Percentiles rank a stretch among this genome's conserved stretches.
Conservation (phyloP, 176 grass and related monocot genomes). For the Eleusine indica region DNA sequence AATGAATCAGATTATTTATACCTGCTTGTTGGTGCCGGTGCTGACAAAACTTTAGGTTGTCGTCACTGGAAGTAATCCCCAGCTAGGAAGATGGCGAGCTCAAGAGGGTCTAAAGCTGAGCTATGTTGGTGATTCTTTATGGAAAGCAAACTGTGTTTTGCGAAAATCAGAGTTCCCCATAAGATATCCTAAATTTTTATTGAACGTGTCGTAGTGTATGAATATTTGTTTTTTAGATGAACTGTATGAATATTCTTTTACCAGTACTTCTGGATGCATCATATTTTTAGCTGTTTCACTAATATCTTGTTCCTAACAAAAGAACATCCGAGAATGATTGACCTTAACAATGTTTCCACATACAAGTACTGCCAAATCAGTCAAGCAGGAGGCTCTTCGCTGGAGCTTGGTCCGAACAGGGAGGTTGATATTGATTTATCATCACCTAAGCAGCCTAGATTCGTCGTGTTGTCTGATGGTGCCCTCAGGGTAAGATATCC, state of each 20-base stretch:
- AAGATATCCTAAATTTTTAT: conserved; percentile 83
- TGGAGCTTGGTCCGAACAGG: conserved; percentile 88
- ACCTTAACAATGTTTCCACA: conserved; percentile 76
- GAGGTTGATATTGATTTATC: conserved; percentile 71
- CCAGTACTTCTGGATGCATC: conserved; percentile 16
- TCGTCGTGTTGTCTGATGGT: conserved; percentile 78
- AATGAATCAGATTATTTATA: conserved; percentile 1
- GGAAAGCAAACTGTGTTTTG: conserved; percentile 80
- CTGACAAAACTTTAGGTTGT: conserved; percentile 53
- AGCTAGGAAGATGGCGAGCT: conserved; percentile 76
- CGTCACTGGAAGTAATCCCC: conserved; percentile 71
- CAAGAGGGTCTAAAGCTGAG: conserved; percentile 81
- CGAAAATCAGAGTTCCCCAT: conserved; percentile 80
- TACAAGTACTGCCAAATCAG: conserved; percentile 93
- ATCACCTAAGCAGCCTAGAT: conserved; percentile 63
- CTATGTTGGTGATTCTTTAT: conserved; percentile 72
- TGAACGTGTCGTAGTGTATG: conserved; percentile 16
- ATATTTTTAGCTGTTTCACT: not conserved
- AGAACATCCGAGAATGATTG: not conserved
- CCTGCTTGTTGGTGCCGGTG: conserved; percentile 24
- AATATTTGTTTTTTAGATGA: conserved; percentile 11
- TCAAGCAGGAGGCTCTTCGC: conserved; percentile 46
- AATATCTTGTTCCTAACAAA: conserved; percentile 47
- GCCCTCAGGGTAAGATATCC: conserved; percentile 70
- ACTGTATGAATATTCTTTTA: conserved; percentile 18